These are phyloP conservation scores for Chrysosporium queenslandicum DNA, from an alignment of 2,329 filamentous ascomycete genomes.

Conservation along the genomic window DNA sequence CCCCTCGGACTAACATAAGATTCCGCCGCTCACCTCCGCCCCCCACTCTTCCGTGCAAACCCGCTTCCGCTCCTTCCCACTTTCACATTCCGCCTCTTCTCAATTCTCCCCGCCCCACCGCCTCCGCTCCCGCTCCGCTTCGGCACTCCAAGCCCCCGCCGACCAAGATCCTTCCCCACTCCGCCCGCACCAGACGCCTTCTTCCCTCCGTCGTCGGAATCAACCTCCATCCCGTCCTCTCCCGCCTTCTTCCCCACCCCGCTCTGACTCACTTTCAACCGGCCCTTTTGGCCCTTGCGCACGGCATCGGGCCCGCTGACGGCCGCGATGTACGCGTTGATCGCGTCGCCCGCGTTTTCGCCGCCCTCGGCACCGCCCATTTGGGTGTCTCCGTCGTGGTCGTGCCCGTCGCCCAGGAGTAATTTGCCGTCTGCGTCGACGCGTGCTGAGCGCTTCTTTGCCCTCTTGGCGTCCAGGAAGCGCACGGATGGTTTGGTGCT, in stretches of 20 bases:
- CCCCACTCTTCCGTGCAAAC: conserved; percentile 9
- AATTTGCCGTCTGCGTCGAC: conserved; percentile 38
- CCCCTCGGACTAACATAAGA: no score
- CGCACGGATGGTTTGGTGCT: conserved; percentile 64
- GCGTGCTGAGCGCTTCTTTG: conserved; percentile 34
- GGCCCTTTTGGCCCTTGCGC: conserved; percentile 49
- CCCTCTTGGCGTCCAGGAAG: conserved; percentile 26
- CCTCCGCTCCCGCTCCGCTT: conserved; percentile 22
- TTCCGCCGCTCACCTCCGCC: neutral
- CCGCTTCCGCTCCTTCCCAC: conserved; percentile 17
- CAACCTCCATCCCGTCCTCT: conserved; percentile 35
- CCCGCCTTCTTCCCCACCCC: conserved; percentile 29
- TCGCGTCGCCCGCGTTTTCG: conserved; percentile 24
- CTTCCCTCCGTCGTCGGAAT: conserved; percentile 34
- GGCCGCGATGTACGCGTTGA: conserved; percentile 53
- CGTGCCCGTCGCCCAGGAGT: conserved; percentile 30
- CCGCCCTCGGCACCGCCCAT: conserved; percentile 37
- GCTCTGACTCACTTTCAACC: conserved; percentile 49
- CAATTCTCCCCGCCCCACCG: conserved; percentile 21
- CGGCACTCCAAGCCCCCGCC: conserved; percentile 24
- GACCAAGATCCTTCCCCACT: conserved; percentile 13
- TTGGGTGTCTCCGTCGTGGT: conserved; percentile 25
- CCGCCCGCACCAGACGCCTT: neutral
- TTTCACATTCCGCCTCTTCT: conserved; percentile 17
- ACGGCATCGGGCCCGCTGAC: conserved; percentile 51